Evolutionary conservation across 331 rosid species (phyloP).

Genomic region (Phaseolus coccineus): DNA sequence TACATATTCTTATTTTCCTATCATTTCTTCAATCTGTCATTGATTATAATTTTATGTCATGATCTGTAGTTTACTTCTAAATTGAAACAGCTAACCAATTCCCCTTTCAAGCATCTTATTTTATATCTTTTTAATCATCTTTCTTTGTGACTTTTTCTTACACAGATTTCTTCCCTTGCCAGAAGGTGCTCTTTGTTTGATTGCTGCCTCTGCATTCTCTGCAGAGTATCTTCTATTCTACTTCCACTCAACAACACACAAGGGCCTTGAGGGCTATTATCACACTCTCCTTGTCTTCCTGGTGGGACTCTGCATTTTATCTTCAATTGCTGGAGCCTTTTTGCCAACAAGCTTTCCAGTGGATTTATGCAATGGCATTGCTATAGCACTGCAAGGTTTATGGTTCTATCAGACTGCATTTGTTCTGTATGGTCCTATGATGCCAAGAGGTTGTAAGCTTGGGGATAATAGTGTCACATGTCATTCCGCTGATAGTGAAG

Average conservation of each 20-base stretch:
- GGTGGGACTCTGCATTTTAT: slow-evolving; percentile 76
- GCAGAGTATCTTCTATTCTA: slow-evolving; percentile 90
- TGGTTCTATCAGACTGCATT: slow-evolving; percentile 99
- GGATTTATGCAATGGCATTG: slow-evolving; percentile 76
- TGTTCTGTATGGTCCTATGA: slow-evolving; percentile 92
- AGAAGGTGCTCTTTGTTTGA: slow-evolving; percentile 80
- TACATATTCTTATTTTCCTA: neutral
- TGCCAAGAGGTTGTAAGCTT: slow-evolving; percentile 83
- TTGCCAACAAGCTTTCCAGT: slow-evolving; percentile 82
- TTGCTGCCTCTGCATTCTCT: slow-evolving; percentile 80
- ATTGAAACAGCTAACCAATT: slow-evolving; percentile 4
- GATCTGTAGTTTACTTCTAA: neutral
- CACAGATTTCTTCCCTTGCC: slow-evolving; percentile 75
- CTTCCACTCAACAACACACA: slow-evolving; percentile 93
- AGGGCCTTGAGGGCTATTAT: slow-evolving; percentile 92
- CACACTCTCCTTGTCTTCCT: slow-evolving; percentile 82
- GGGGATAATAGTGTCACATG: slow-evolving; percentile 59
- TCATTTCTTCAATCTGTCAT: neutral
- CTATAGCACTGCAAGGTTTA: slow-evolving; percentile 84
- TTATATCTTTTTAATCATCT: slow-evolving; percentile 28
- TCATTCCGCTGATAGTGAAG: slow-evolving; percentile 68
- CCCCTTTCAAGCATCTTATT: slow-evolving; percentile 11
- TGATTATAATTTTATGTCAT: neutral
- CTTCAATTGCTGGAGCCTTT: slow-evolving; percentile 72
- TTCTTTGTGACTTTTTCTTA: slow-evolving; percentile 10